Evolutionary conservation across 2,329 filamentous ascomycete genomes (phyloP).

Genomic region (Neonectria sp.): DNA sequence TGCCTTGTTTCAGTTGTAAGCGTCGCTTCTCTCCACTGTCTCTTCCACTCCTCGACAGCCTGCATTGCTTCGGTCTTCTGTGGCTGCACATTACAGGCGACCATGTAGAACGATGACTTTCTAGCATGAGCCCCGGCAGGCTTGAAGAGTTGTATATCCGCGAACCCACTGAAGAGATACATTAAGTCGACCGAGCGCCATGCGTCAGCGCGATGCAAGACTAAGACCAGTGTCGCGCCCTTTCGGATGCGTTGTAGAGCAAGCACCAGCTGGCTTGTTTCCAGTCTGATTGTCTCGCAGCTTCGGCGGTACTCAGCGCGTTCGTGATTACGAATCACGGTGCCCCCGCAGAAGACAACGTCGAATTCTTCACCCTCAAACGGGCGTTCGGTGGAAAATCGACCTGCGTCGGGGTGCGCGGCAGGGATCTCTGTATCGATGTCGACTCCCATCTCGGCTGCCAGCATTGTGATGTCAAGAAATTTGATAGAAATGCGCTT

Average conservation of each 20-base stretch:
- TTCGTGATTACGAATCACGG: slow-evolving; percentile 5
- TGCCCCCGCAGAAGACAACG: slow-evolving; percentile 6
- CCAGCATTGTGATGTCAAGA: slow-evolving; percentile 16
- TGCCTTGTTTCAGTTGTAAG: slow-evolving; percentile 41
- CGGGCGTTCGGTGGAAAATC: neutral
- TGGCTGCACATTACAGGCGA: slow-evolving; percentile 60
- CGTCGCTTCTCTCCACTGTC: slow-evolving; percentile 56
- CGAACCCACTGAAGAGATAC: neutral
- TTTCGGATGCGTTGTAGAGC: neutral
- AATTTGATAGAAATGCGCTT: neutral
- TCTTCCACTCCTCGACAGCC: slow-evolving; percentile 59
- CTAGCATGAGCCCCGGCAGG: slow-evolving; percentile 56
- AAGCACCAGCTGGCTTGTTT: slow-evolving; percentile 13
- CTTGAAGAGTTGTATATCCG: slow-evolving; percentile 56
- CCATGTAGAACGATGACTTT: slow-evolving; percentile 66
- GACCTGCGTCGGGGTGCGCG: neutral
- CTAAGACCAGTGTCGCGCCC: neutral
- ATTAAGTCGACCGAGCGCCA: slow-evolving; percentile 2
- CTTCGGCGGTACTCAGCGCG: neutral
- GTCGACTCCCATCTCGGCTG: slow-evolving; percentile 11
- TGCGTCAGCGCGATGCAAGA: slow-evolving; percentile 2
- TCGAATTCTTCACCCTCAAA: slow-evolving; percentile 2
- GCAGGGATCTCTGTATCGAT: neutral
- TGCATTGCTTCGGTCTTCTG: slow-evolving; percentile 48
- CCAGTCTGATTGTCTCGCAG: neutral